Evolutionary conservation across 495 filamentous ascomycete species (phyloP).

Genomic region (Penicillium canariense): DNA sequence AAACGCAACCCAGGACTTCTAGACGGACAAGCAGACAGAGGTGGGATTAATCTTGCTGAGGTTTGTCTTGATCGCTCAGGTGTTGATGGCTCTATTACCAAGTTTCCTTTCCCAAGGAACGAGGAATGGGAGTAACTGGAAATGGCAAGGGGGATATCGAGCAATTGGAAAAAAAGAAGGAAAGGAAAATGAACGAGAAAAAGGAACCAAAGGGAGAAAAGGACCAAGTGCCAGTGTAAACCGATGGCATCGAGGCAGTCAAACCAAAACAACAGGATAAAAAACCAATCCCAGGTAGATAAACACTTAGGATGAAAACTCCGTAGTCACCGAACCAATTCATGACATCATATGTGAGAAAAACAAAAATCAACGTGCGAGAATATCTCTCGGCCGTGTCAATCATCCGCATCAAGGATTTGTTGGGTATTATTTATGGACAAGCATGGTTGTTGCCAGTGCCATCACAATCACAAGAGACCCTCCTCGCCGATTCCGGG

Average conservation of each 20-base stretch:
- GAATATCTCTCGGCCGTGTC: conserved; percentile 12
- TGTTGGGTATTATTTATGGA: conserved; percentile 26
- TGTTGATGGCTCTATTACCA: conserved; percentile 22
- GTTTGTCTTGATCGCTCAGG: conserved; percentile 17
- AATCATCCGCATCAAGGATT: conserved; percentile 22
- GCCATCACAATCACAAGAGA: conserved; percentile 33
- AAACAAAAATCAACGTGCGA: not conserved
- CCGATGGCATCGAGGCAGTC: not conserved
- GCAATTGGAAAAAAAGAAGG: no score
- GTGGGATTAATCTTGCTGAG: conserved; percentile 6
- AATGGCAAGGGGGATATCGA: conserved; percentile 23
- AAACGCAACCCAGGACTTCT: conserved; percentile 20
- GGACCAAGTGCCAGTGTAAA: not conserved
- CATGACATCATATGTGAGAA: conserved; percentile 25
- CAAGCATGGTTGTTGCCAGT: conserved; percentile 13
- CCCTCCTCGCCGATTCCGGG: conserved; percentile 53
- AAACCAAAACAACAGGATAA: not conserved
- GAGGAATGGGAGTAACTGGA: conserved; percentile 1
- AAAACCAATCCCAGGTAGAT: not conserved
- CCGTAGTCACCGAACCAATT: conserved; percentile 24
- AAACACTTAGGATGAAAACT: conserved; percentile 21
- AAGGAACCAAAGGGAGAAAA: conserved; percentile 10
- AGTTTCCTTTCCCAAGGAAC: conserved; percentile 1
- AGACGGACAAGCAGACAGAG: conserved; percentile 8
- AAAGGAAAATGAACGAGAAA: conserved; percentile 8